Base-by-base conservation (phyloP, 805 yeast species). In the Metschnikowia cerradonensis region DNA sequence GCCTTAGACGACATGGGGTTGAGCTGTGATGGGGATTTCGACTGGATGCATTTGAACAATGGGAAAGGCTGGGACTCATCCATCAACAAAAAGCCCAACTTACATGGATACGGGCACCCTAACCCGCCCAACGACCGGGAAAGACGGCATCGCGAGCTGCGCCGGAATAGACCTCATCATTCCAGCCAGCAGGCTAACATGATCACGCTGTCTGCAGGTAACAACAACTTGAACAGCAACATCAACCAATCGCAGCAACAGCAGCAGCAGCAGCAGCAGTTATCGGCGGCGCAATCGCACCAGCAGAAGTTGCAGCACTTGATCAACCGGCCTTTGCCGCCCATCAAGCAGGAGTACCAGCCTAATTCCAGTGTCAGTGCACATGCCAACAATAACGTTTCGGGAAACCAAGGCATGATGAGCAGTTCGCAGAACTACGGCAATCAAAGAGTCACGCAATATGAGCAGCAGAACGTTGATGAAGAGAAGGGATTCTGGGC, bases 51-150 rank as follows among this genome's bases (percentile, higher is more conserved):
- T 59, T 76, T 87, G 58, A 87, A 87, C 63, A 81, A 82, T 47
- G 94, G 94, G 44, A 79, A 80, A 63, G 94, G 94, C 15, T 87
- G 94, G 94, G 90, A 86, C 64, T 78, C 88, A 61, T 64, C 76
- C 53, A 79, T 85, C 53, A 87, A 87, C 64, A 86, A 84, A 65
- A 85, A 88, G 63, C 89, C 88, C 42, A 87, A 87, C 67, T 68
- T 87, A 56, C 90, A 87, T 65, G 95, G 95, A 4, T 87, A 87
- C 64, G 94, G 94, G 26, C 82, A 83, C 64, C 86, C 88, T 47
- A 81, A 74, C 53, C 86, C 86, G 23, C 77, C 78, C 13, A 73
- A 73, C 52, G 78, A 74, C 33, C 61, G 77, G 41, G 77, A 72
- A 39, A 66, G 78, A 61, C 71, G 77, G 55, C 77, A 72, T 52